A percentile compares a stretch with the other conserved stretches of the same genome.
Conservation (phyloP, 495 filamentous ascomycete species). For the Daldinia grandis region DNA sequence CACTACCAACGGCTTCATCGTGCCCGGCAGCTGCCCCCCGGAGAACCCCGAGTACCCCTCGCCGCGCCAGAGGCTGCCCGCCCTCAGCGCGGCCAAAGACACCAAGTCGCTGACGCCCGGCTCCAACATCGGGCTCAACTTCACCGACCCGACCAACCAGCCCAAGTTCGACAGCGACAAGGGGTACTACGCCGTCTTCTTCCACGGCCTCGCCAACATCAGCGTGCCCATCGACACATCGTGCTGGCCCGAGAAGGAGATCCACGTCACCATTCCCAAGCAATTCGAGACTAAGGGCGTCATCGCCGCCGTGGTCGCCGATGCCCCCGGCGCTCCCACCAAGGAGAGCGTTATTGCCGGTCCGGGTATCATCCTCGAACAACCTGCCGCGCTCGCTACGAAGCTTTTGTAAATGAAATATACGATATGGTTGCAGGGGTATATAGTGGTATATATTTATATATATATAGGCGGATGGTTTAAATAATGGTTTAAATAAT, state of each 20-base stretch:
- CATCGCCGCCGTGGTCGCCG: conserved; percentile 56
- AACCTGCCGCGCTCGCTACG: conserved; percentile 22
- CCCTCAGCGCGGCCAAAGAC: conserved; percentile 48
- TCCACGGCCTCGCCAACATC: conserved; percentile 56
- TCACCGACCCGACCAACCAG: conserved; percentile 50
- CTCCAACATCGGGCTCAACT: conserved; percentile 52
- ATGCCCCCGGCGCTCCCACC: conserved; percentile 56
- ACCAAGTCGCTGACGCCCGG: conserved; percentile 55
- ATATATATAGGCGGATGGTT: conserved; percentile 1
- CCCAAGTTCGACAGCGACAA: conserved; percentile 49
- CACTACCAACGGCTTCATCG: conserved; percentile 57
- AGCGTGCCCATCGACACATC: conserved; percentile 56
- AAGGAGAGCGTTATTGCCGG: conserved; percentile 50
- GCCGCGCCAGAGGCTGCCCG: conserved; percentile 56
- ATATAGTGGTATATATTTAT: not conserved
- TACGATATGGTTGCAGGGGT: not conserved
- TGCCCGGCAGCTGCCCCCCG: conserved; percentile 58
- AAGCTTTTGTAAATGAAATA: conserved; percentile 16
- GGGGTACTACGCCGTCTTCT: conserved; percentile 62
- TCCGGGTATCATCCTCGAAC: conserved; percentile 36
- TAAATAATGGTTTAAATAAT: conserved; percentile 2
- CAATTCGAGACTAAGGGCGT: conserved; percentile 60
- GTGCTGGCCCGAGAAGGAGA: conserved; percentile 40
- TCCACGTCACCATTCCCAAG: conserved; percentile 53
- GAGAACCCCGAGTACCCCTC: conserved; percentile 60